These are phyloP conservation scores for Backusella mclennaniae DNA, from an alignment of 192 early-diverging fungal genomes.

Conservation along the genomic window DNA sequence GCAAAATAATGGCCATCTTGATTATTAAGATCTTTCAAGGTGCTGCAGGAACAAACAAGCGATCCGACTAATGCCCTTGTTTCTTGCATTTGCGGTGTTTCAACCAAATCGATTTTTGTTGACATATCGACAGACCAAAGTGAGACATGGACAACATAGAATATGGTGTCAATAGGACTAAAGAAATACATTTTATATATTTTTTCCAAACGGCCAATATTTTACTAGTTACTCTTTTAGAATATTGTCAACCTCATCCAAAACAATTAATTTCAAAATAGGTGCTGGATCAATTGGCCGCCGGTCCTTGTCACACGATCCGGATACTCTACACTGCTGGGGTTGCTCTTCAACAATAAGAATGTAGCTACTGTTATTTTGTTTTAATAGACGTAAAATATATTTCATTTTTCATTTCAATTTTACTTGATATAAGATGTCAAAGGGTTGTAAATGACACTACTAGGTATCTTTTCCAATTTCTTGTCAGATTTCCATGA, in stretches of 20 bases:
- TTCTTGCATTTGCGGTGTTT: slow-evolving; percentile 73
- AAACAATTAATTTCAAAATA: slow-evolving; percentile 50
- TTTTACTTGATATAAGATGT: slow-evolving; percentile 13
- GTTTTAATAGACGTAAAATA: neutral
- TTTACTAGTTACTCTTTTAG: neutral
- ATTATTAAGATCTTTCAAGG: slow-evolving; percentile 77
- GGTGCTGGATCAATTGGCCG: slow-evolving; percentile 77
- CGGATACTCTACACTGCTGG: slow-evolving; percentile 11
- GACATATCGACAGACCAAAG: slow-evolving; percentile 16
- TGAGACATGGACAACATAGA: neutral
- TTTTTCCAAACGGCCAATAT: no score
- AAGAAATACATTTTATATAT: neutral
- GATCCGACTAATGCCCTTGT: slow-evolving; percentile 66
- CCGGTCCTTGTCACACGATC: slow-evolving; percentile 44
- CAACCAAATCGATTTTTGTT: slow-evolving; percentile 18
- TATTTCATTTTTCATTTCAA: neutral
- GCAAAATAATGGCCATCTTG: slow-evolving; percentile 86
- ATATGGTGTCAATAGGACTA: slow-evolving; percentile 2
- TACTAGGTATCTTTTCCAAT: neutral
- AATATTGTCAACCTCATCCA: neutral
- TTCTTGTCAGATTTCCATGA: neutral
- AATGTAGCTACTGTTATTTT: neutral
- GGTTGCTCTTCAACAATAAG: slow-evolving; percentile 14
- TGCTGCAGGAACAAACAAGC: slow-evolving; percentile 81
- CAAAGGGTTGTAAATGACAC: neutral